Conservation (phyloP, 176 grass and related monocot genomes). For the Carex cristatella region DNA sequence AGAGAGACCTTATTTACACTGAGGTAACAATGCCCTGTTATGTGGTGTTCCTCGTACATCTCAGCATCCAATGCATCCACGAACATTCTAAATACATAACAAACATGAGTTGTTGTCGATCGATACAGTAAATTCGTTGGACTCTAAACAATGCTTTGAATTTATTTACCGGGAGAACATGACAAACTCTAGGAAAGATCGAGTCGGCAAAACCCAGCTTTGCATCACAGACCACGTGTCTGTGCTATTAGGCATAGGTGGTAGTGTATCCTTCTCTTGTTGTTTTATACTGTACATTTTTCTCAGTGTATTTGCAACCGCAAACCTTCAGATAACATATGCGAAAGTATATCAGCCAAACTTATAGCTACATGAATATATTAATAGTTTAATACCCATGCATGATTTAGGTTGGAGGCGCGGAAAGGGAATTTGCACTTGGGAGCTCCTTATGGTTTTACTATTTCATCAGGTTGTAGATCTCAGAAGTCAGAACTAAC, state of each 20-base stretch:
- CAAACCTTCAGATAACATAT: constrained; percentile 46
- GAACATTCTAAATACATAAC: constrained; percentile 74
- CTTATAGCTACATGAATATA: constrained; percentile 12
- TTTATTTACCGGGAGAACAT: constrained; percentile 90
- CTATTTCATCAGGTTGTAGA: not conserved
- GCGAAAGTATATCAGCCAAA: constrained; percentile 10
- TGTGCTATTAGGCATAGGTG: constrained; percentile 66
- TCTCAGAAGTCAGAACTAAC: not conserved
- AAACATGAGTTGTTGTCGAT: not conserved
- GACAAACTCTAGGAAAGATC: constrained; percentile 92
- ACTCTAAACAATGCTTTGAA: not conserved
- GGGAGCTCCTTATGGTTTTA: not conserved
- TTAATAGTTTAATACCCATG: not conserved
- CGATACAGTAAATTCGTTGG: not conserved
- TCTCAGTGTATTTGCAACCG: constrained; percentile 56
- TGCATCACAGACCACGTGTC: constrained; percentile 92
- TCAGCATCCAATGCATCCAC: constrained; percentile 72
- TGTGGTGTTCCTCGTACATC: constrained; percentile 79
- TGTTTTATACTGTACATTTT: constrained; percentile 76
- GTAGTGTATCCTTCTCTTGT: constrained; percentile 49
- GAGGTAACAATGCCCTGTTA: constrained; percentile 62
- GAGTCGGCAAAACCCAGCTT: constrained; percentile 90
- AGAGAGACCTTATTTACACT: constrained; percentile 57
- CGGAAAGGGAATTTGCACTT: not conserved
- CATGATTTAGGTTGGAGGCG: not conserved